Conservation (phyloP, 1,139 yeast species). For the Geotrichum bryndzae region DNA sequence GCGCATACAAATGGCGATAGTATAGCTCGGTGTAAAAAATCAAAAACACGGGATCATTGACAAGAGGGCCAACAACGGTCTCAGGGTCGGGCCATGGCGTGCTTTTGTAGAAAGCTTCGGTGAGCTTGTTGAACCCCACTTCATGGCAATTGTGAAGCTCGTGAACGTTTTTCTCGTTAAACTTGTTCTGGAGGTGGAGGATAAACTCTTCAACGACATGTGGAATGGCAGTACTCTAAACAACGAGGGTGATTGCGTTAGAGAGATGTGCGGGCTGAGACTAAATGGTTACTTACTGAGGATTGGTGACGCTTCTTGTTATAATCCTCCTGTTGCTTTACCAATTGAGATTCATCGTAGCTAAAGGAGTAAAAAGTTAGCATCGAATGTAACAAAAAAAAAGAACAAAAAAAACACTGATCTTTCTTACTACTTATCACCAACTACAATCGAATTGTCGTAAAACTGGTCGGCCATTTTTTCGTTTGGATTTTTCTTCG, state of each 20-base stretch:
- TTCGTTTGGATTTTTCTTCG: background rate
- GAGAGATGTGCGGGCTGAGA: background rate
- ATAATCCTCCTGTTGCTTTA: slow-evolving; percentile 32
- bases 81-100: slow-evolving; percentile 45
- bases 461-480: background rate
- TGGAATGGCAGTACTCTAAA: slow-evolving; percentile 34
- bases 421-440: background rate
- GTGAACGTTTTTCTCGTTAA: slow-evolving; percentile 40
- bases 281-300: slow-evolving; percentile 8
- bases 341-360: slow-evolving; percentile 33
- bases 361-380: slow-evolving; percentile 8
- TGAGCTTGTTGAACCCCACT: slow-evolving; percentile 40
- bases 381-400: background rate
- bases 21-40: slow-evolving; percentile 45
- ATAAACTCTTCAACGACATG: slow-evolving; percentile 42
- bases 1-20: slow-evolving; percentile 45
- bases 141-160: slow-evolving; percentile 44
- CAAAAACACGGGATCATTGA: slow-evolving; percentile 42
- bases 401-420: background rate
- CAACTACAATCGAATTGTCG: background rate
- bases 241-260: background rate
- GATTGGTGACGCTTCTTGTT: slow-evolving; percentile 26
- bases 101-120: slow-evolving; percentile 41
- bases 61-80: slow-evolving; percentile 40
- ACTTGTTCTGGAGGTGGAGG: slow-evolving; percentile 39